Evolutionary conservation across 805 yeast species (phyloP).

Genomic region (Kluyveromyces starmeri): DNA sequence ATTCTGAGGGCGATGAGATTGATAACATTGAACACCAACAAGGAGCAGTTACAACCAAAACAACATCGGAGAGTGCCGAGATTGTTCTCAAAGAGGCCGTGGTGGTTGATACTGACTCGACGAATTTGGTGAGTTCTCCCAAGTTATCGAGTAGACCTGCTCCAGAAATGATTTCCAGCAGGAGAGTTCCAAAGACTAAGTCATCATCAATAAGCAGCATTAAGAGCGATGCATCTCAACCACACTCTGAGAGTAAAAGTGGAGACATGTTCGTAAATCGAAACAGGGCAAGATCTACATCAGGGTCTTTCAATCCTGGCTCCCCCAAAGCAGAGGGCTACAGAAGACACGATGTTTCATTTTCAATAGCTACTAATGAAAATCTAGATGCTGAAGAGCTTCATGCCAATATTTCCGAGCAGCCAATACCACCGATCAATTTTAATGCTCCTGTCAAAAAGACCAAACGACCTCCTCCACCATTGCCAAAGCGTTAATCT

Average conservation of each 20-base stretch:
- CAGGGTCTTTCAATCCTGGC: slow-evolving; percentile 7
- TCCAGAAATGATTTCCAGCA: slow-evolving; percentile 27
- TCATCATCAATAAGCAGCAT: not conserved
- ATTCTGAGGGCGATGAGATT: too few species aligned
- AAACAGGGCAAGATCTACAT: slow-evolving; percentile 14
- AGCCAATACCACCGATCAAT: too few species aligned
- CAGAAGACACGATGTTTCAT: slow-evolving; percentile 1
- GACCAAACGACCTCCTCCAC: slow-evolving; percentile 3
- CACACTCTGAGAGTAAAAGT: not conserved
- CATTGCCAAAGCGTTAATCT: slow-evolving; percentile 1
- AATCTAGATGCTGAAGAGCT: not conserved
- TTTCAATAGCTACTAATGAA: not conserved
- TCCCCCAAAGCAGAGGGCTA: slow-evolving; percentile 8
- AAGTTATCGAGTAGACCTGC: too few species aligned
- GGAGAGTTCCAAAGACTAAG: slow-evolving; percentile 22
- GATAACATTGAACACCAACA: too few species aligned
- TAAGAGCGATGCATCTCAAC: not conserved
- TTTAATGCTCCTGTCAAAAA: too few species aligned
- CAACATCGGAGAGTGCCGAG: too few species aligned
- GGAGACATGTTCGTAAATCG: slow-evolving; percentile 27
- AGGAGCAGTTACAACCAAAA: too few species aligned
- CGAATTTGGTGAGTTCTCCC: too few species aligned
- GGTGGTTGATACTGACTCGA: too few species aligned
- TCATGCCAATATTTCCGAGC: too few species aligned
- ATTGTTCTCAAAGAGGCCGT: too few species aligned